Conservation (phyloP, 805 yeast genomes). For the Wickerhamomyces alni region DNA sequence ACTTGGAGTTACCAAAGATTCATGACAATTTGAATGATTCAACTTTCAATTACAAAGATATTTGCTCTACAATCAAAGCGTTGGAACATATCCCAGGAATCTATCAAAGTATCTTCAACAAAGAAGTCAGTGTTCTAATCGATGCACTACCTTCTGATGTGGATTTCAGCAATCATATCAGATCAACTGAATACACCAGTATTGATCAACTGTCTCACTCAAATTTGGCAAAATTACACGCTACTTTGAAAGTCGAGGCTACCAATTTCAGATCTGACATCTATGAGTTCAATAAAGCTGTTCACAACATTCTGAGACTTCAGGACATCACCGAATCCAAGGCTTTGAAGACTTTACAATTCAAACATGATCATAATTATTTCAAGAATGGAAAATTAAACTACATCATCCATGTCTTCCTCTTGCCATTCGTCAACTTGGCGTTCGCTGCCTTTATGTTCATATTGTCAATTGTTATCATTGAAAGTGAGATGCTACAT, state of each 20-base stretch:
- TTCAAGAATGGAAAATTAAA: conserved; percentile 36
- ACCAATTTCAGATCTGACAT: conserved; percentile 48
- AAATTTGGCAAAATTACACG: conserved; percentile 45
- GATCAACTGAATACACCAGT: conserved; percentile 18
- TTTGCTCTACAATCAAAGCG: conserved; percentile 50
- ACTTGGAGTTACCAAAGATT: conserved; percentile 48
- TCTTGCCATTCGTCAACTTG: conserved; percentile 43
- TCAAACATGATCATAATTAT: conserved; percentile 22
- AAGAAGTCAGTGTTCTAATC: conserved; percentile 10
- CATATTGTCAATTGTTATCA: conserved; percentile 42
- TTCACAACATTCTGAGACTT: conserved; percentile 41
- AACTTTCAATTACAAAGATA: conserved; percentile 55
- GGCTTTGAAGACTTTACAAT: conserved; percentile 23
- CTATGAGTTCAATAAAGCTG: conserved; percentile 48
- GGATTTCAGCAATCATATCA: conserved; percentile 19
- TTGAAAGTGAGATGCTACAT: conserved; percentile 73
- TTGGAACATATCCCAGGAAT: conserved; percentile 27
- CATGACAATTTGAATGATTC: conserved; percentile 62
- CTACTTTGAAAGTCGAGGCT: conserved; percentile 44
- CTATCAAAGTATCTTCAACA: conserved; percentile 13
- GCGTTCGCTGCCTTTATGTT: conserved; percentile 36
- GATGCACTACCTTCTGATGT: conserved; percentile 13
- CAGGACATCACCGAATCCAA: conserved; percentile 54
- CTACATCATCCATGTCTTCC: conserved; percentile 33
- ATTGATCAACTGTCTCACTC: conserved; percentile 26